Conservation (phyloP, 768 basidiomycete species). For the Tylopilus cervinicoccineus region DNA sequence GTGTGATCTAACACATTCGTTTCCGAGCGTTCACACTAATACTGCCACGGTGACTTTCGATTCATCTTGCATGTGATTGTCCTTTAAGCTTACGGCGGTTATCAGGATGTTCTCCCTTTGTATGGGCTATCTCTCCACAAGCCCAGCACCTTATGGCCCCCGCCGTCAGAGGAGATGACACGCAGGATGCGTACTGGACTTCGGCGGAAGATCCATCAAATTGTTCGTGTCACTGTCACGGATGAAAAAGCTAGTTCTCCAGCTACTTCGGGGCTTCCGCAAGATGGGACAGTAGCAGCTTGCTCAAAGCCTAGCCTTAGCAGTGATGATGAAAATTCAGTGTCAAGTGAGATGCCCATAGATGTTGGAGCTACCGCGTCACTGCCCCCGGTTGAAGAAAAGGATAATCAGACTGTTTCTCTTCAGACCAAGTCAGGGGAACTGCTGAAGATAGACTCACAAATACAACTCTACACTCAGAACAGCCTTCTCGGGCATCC, state of each 20-base stretch:
- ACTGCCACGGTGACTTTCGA: conserved; percentile 63
- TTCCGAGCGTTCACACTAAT: conserved; percentile 83
- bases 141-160: conserved; percentile 77
- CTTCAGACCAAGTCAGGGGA: conserved; percentile 50
- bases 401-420: conserved; percentile 41
- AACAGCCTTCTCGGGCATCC: conserved; percentile 79
- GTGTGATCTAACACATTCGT: conserved; percentile 92
- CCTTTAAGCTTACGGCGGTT: not conserved
- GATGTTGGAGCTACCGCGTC: conserved; percentile 48
- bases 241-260: conserved; percentile 7
- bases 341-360: conserved; percentile 34
- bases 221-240: conserved; percentile 37
- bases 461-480: conserved; percentile 83
- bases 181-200: conserved; percentile 52
- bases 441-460: conserved; percentile 50
- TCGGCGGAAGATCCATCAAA: conserved; percentile 57
- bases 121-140: conserved; percentile 77
- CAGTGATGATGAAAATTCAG: conserved; percentile 4
- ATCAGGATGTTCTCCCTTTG: conserved; percentile 74
- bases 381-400: conserved; percentile 36
- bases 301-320: conserved; percentile 9
- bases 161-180: conserved; percentile 62
- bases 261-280: not conserved
- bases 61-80: not conserved
- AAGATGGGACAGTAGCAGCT: conserved; percentile 3